Evolutionary conservation across 495 filamentous ascomycete genomes (phyloP), one percentile per base, ranked within the genome.

Genomic region (Xylaria longipes): DNA sequence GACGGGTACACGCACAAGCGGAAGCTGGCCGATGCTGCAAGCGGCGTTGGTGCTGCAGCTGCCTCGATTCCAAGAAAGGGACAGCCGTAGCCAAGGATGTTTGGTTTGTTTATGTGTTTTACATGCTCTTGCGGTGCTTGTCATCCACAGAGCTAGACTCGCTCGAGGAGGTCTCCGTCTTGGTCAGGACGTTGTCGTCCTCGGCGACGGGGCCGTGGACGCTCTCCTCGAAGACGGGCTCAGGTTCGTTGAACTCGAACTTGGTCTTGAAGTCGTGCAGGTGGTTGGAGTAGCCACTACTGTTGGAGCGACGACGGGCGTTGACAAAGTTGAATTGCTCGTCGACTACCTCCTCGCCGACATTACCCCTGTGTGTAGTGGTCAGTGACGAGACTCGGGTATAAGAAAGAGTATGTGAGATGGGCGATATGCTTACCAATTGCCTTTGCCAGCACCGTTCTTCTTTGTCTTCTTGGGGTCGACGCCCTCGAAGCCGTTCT

Each of bases 181-280:
- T 89, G 75, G 76, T 76, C 71, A 86, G 83, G 31, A 81, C 78
- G 48, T 83, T 82, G 29, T 84, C 86, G 15, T 83, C 82, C 52
- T 76, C 87, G 57, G 82, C 80, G 33, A 65, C 71, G 46, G 86
- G 79, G 15, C 89, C 91, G 77, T 95, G 92, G 58, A 94, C 65
- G 64, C 89, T 87, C 84, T 97, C 94, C 79, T 97, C 93, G 74
- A 97, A 97, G 69, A 94, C 91, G 68, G 94, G 94, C 84, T 90
- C 92, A 77, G 97, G 87, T 74, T 89, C 89, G 74, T 90, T 88
- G 82, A 99, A 91, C 87, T 94, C 89, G 70, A 97, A 93, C 88
- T 94, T 94, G 79, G 91, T 90, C 87, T 96, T 97, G 90, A 99
- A 98, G 87, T 99, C 95, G 89, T 98, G 97, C 75, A 94, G 91